phyloP scores from a whole-genome alignment of 208 protist species.

The Crithidia bombi region DNA sequence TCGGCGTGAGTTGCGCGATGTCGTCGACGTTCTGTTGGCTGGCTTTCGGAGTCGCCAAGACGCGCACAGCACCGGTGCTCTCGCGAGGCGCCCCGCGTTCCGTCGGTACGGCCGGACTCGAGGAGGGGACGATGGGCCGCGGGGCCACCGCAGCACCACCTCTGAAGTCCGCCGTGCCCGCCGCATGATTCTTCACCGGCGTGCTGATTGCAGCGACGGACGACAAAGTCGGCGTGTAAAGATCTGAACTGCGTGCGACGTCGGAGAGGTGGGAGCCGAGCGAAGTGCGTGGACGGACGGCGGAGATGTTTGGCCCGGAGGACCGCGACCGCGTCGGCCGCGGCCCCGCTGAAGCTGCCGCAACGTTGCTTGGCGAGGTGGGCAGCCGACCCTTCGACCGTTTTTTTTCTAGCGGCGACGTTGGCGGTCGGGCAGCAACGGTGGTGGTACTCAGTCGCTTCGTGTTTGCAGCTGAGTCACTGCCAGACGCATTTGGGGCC shows the following conservation, averaged over 20 bases:
- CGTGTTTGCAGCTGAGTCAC: not conserved
- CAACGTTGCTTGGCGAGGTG: not conserved
- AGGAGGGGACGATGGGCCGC: not conserved
- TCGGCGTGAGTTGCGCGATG: slow-evolving; percentile 1
- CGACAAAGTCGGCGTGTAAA: slow-evolving; percentile 5
- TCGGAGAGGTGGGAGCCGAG: slow-evolving; percentile 6
- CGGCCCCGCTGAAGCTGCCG: not conserved
- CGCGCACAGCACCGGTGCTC: not conserved
- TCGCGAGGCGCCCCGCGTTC: not conserved
- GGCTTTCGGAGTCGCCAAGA: not conserved
- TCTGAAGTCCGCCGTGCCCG: not conserved
- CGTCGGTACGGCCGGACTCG: not conserved
- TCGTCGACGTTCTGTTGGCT: slow-evolving; percentile 20
- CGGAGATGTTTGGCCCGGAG: not conserved
- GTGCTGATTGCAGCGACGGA: no score
- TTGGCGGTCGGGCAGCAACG: not conserved
- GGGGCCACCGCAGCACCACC: not conserved
- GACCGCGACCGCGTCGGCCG: slow-evolving; percentile 6
- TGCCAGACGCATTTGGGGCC: not conserved
- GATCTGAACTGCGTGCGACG: not conserved
- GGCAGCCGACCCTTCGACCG: not conserved
- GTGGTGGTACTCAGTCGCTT: not conserved
- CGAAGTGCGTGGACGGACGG: slow-evolving; percentile 11
- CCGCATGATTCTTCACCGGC: no score
- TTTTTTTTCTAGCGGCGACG: not conserved